These are phyloP conservation scores for Annona cherimola DNA, from an alignment of 164 flowering plant species.

Conservation along the genomic window DNA sequence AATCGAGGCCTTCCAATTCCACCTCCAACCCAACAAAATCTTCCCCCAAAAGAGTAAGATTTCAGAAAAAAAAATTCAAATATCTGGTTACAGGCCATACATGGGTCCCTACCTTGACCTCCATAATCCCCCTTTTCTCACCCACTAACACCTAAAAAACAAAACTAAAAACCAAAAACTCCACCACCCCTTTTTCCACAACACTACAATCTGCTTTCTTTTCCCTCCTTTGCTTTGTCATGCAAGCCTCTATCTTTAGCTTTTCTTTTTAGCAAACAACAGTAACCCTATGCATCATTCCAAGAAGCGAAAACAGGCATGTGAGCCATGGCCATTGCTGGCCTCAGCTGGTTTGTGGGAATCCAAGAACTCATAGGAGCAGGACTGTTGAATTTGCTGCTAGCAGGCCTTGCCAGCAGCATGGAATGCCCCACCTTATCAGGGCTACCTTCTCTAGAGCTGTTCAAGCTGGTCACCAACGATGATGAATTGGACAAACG, in stretches of 20 bases:
- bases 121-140: conserved; percentile 6
- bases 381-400: conserved; percentile 26
- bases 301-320: conserved; percentile 82
- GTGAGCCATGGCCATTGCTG: conserved; percentile 50
- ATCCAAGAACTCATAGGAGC: conserved; percentile 40
- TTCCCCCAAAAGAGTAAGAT: conserved; percentile 20
- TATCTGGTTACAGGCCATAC: conserved; percentile 18
- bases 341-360: conserved; percentile 43
- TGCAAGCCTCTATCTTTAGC: conserved; percentile 25
- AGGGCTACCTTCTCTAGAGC: conserved; percentile 71
- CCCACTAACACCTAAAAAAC: conserved; percentile 5
- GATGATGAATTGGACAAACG: conserved; percentile 59
- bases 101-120: conserved; percentile 25
- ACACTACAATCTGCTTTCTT: neutral
- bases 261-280: neutral
- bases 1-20: conserved; percentile 10
- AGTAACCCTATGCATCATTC: conserved; percentile 39
- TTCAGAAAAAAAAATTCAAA: conserved; percentile 17
- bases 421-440: conserved; percentile 37
- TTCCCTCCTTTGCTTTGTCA: conserved; percentile 13
- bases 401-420: conserved; percentile 37
- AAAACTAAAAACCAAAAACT: neutral
- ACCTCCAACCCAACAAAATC: conserved; percentile 31
- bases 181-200: neutral
- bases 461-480: conserved; percentile 55